These are phyloP conservation scores for Auricularia sp. DNA, from an alignment of 768 basidiomycete genomes.

Conservation along the genomic window DNA sequence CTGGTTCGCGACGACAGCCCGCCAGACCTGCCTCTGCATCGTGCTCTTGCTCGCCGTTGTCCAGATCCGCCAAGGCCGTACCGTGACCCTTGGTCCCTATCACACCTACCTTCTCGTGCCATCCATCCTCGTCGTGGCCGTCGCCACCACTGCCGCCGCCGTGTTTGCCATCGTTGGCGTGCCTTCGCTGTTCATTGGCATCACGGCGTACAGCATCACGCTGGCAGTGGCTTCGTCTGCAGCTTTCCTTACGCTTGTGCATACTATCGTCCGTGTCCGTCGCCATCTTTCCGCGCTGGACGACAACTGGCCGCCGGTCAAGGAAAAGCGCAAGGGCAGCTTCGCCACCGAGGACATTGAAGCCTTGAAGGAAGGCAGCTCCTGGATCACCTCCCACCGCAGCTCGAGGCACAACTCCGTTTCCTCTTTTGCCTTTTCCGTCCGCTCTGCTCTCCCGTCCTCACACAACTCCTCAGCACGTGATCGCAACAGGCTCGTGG, in stretches of 20 bases:
- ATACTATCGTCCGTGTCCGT: conserved; percentile 55
- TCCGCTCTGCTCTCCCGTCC: conserved; percentile 39
- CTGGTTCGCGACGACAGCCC: conserved; percentile 59
- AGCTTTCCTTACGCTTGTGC: conserved; percentile 49
- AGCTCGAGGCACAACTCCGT: conserved; percentile 45
- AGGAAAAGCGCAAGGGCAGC: conserved; percentile 44
- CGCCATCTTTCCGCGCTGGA: conserved; percentile 40
- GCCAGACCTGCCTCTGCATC: conserved; percentile 51
- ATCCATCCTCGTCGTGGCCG: conserved; percentile 40
- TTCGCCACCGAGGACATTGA: conserved; percentile 67
- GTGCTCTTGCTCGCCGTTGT: conserved; percentile 50
- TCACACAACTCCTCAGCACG: conserved; percentile 30
- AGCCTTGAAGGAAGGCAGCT: conserved; percentile 61
- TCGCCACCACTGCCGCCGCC: conserved; percentile 51
- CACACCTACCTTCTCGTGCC: conserved; percentile 73
- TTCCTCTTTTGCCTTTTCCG: conserved; percentile 68
- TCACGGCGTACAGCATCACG: conserved; percentile 46
- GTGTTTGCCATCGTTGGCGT: conserved; percentile 46
- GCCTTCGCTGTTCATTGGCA: conserved; percentile 47
- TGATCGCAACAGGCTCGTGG: conserved; percentile 24
- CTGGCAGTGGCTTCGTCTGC: conserved; percentile 43
- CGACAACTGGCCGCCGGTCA: conserved; percentile 53
- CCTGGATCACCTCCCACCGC: conserved; percentile 67
- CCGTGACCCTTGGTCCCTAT: conserved; percentile 56
- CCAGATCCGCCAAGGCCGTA: conserved; percentile 59